Evolutionary conservation across 257 asterid species (phyloP).

Genomic region (Lycium barbarum): DNA sequence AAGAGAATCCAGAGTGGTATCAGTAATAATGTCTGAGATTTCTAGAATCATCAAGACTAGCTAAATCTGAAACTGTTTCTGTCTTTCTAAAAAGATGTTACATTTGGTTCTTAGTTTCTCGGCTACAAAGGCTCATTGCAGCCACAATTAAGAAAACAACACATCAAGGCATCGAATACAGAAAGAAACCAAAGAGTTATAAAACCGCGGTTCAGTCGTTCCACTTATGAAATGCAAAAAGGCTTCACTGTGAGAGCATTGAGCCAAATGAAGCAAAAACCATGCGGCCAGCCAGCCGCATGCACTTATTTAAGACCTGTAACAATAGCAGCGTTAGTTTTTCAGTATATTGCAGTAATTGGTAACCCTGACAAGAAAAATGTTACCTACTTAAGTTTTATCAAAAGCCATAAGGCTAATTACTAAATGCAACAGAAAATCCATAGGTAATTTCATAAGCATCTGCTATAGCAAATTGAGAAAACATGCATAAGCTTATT

Average conservation of each 20-base stretch:
- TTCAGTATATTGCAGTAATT: background rate
- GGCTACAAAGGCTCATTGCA: background rate
- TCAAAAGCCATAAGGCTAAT: background rate
- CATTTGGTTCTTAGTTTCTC: background rate
- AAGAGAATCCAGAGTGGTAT: background rate
- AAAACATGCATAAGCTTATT: background rate
- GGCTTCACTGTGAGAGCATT: background rate
- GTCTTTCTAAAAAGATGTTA: too few species aligned
- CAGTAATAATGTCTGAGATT: background rate
- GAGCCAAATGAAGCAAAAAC: constrained; percentile 7
- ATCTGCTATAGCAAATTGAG: background rate
- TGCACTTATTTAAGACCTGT: background rate
- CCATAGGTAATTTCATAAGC: background rate
- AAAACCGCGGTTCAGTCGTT: background rate
- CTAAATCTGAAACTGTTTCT: too few species aligned
- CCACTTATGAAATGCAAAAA: background rate
- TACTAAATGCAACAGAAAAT: background rate
- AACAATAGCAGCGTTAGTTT: background rate
- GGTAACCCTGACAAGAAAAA: constrained; percentile 9
- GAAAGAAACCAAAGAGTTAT: background rate
- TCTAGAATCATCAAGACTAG: background rate
- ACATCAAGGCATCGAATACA: background rate
- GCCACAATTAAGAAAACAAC: background rate
- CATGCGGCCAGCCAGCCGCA: background rate
- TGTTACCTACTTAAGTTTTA: background rate